A percentile compares a stretch with the other conserved stretches of the same genome.
Evolutionary conservation across 192 early-diverging fungal species (phyloP).

Genomic region (Linnemannia zychae): DNA sequence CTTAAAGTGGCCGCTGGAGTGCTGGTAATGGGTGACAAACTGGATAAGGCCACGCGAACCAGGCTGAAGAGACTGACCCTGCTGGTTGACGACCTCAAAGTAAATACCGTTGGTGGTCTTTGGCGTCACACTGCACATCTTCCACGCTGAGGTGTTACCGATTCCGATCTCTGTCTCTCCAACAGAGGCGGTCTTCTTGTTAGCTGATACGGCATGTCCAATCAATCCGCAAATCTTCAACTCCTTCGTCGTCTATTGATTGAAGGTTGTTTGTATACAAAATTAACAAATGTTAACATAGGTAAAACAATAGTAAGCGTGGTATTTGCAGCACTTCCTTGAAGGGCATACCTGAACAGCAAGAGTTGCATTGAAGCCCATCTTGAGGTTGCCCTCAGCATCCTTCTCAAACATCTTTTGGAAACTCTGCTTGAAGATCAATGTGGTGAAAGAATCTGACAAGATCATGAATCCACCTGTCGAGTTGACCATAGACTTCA

Average conservation of each 20-base stretch:
- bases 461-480: conserved; percentile 97
- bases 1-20: conserved; percentile 90
- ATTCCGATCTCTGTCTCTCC: conserved; percentile 99
- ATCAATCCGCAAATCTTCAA: conserved; percentile 97
- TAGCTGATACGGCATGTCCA: conserved; percentile 93
- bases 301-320: not conserved
- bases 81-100: conserved; percentile 96
- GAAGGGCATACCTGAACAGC: conserved; percentile 85
- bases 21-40: conserved; percentile 97
- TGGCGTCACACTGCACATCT: conserved; percentile 90
- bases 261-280: not conserved
- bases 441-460: conserved; percentile 94
- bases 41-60: conserved; percentile 93
- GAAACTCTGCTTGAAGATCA: conserved; percentile 99
- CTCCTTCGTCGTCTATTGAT: conserved; percentile 87
- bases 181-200: conserved; percentile 92
- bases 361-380: conserved; percentile 98
- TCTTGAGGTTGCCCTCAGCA: conserved; percentile 87
- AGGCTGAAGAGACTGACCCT: conserved; percentile 85
- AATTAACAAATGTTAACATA: not conserved
- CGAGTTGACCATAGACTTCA: conserved; percentile 90
- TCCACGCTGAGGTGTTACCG: conserved; percentile 96
- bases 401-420: conserved; percentile 96
- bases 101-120: conserved; percentile 92
- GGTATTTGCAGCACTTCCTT: not conserved